Conservation (phyloP, 257 asterid species). For the Solanum arcanum region DNA sequence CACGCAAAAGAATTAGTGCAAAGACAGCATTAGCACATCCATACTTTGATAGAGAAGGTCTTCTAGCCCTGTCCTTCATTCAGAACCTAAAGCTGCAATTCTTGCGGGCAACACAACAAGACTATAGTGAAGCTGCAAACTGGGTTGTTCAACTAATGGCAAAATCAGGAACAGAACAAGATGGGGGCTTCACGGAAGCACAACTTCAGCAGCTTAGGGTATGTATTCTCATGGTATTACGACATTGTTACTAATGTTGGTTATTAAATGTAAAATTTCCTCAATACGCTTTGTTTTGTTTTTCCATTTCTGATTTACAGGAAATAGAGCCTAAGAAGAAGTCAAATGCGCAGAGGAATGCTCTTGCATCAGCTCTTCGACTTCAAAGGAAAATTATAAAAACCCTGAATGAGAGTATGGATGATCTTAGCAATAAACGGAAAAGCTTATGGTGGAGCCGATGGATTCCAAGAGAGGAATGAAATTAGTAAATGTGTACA, state of each 20-base stretch:
- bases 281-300: neutral
- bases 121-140: conserved; percentile 68
- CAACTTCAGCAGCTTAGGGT: conserved; percentile 86
- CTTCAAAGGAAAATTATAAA: conserved; percentile 52
- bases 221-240: neutral
- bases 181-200: conserved; percentile 95
- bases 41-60: conserved; percentile 84
- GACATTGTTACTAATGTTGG: neutral
- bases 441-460: conserved; percentile 86
- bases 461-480: conserved; percentile 90
- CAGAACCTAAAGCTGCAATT: conserved; percentile 65
- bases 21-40: conserved; percentile 93
- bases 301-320: conserved; percentile 24
- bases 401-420: conserved; percentile 60
- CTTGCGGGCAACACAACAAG: conserved; percentile 82
- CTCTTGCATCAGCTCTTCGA: conserved; percentile 78
- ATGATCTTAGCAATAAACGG: conserved; percentile 48
- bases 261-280: neutral
- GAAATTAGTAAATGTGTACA: conserved; percentile 32
- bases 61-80: conserved; percentile 70
- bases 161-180: conserved; percentile 74
- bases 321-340: conserved; percentile 63
- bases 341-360: conserved; percentile 56
- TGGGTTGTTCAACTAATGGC: conserved; percentile 88
- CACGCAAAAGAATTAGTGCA: conserved; percentile 77